Percentiles rank a stretch among this genome's conserved stretches.
phyloP scores from a whole-genome alignment of 169 alveolate species.

The Cryptosporidium canis region DNA sequence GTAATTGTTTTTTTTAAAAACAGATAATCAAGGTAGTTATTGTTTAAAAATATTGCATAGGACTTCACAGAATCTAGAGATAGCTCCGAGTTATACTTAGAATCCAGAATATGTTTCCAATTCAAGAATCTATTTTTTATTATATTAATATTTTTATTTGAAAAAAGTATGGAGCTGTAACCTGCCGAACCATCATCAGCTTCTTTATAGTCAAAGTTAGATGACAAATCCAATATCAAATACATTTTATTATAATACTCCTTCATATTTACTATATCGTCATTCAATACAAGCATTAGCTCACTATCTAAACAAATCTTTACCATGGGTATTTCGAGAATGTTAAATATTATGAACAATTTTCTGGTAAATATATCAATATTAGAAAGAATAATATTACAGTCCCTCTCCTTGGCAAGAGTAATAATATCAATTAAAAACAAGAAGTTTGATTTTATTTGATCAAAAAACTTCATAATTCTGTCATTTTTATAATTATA shows the following conservation, averaged over 20 bases:
- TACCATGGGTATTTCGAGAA: constrained; percentile 2
- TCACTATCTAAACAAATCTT: not conserved
- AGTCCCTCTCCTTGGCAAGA: not conserved
- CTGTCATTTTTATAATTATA: not conserved
- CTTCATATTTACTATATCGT: not conserved
- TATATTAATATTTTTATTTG: not conserved
- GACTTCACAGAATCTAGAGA: not conserved
- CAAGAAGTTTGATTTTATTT: not conserved
- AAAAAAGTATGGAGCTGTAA: not conserved
- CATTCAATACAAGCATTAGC: not conserved
- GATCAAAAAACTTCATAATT: not conserved
- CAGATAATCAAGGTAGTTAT: not conserved
- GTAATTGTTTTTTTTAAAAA: not conserved
- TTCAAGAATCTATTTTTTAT: not conserved
- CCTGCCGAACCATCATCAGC: not conserved
- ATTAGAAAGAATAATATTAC: not conserved
- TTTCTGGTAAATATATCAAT: not conserved
- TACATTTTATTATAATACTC: not conserved
- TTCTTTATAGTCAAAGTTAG: not conserved
- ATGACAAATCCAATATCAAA: not conserved
- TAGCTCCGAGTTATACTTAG: not conserved
- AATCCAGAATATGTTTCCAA: not conserved
- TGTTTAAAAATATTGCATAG: not conserved
- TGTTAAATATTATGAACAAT: constrained; percentile 1
- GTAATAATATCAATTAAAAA: not conserved